Conservation (phyloP, 768 basidiomycete species). For the Psilocybe cubensis region DNA sequence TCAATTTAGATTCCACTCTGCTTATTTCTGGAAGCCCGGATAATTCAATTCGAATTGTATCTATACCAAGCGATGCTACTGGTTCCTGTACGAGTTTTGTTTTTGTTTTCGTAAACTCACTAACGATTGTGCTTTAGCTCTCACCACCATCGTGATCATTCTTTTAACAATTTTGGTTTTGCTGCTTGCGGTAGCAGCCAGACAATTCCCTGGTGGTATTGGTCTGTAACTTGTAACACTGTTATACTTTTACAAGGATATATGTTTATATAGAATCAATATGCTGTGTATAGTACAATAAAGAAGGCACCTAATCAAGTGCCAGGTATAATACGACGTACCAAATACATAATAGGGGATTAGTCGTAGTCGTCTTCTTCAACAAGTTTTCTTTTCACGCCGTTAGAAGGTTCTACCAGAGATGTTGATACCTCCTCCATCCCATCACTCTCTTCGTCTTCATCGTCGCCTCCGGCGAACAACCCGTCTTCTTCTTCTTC, state of each 20-base stretch:
- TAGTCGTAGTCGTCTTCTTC: conserved; percentile 87
- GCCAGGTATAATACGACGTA: not conserved
- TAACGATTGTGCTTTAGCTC: conserved; percentile 32
- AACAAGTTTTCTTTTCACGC: conserved; percentile 77
- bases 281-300: conserved; percentile 17
- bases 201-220: conserved; percentile 24
- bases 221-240: conserved; percentile 20
- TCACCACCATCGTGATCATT: conserved; percentile 41
- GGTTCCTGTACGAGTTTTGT: conserved; percentile 51
- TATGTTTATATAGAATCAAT: conserved; percentile 16
- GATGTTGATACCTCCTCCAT: conserved; percentile 79
- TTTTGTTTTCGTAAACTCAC: not conserved
- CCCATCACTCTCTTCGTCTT: conserved; percentile 78
- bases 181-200: conserved; percentile 45
- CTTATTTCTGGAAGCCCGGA: conserved; percentile 92
- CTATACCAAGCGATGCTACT: conserved; percentile 38
- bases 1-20: conserved; percentile 81
- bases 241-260: conserved; percentile 12
- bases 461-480: conserved; percentile 76
- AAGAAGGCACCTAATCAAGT: conserved; percentile 11
- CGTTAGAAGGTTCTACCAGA: conserved; percentile 53
- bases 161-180: conserved; percentile 46
- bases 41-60: conserved; percentile 79
- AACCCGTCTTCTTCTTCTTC: conserved; percentile 82
- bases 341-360: conserved; percentile 3